Conservation (phyloP, 441 rosid species). For the Viola pubescens region DNA sequence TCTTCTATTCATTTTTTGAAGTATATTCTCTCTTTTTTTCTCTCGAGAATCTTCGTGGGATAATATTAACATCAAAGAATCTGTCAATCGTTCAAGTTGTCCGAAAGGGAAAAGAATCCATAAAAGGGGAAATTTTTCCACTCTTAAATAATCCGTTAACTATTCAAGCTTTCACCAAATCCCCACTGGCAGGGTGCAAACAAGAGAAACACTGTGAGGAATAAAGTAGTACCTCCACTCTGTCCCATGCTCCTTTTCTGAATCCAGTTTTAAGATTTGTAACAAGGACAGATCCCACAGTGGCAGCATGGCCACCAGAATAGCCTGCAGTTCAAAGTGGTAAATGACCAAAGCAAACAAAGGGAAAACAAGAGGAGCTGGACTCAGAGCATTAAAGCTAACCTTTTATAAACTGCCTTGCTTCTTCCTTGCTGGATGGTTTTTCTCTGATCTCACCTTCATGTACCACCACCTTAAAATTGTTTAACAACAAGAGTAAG, state of each 20-base stretch:
- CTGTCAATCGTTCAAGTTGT: background rate
- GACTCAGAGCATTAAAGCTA: conserved; percentile 10
- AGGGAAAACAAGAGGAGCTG: conserved; percentile 13
- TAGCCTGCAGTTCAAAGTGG: conserved; percentile 41
- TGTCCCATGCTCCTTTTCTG: conserved; percentile 66
- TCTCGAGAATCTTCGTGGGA: too few relatives aligned
- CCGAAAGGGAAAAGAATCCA: background rate
- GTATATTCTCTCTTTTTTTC: background rate
- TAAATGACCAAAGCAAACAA: conserved; percentile 7
- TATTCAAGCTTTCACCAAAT: too few relatives aligned
- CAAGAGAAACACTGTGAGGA: background rate
- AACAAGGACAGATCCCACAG: conserved; percentile 77
- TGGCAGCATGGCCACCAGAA: conserved; percentile 70
- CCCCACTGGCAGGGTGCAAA: too few relatives aligned
- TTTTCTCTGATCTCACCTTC: conserved; percentile 78
- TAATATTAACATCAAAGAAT: background rate
- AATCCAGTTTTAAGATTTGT: conserved; percentile 65
- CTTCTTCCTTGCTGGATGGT: conserved; percentile 79
- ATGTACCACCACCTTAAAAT: conserved; percentile 80
- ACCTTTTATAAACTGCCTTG: conserved; percentile 72
- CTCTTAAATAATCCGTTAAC: too few relatives aligned
- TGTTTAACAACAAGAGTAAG: conserved; percentile 28
- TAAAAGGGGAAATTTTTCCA: too few relatives aligned
- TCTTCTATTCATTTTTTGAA: background rate
- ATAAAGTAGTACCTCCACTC: conserved; percentile 57